Base-by-base conservation (phyloP, 768 basidiomycete genomes). In the Boletus patriciae region DNA sequence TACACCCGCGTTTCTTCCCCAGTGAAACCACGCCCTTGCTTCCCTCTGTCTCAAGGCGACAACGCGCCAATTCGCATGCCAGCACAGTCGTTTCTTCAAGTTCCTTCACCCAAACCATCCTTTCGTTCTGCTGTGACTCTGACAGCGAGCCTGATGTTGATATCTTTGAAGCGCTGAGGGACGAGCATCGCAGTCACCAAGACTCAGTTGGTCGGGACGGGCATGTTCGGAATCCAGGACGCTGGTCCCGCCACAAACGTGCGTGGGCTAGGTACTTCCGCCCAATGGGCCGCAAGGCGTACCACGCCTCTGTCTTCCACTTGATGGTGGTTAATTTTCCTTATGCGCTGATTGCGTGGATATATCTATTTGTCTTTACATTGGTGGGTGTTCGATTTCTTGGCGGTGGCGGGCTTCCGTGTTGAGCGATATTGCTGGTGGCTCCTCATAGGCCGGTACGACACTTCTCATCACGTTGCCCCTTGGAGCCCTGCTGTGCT, bases 311-410 rank as follows among this genome's bases (percentile, higher is more conserved):
- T 0, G 70, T 88, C 27, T 80, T 90, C 52, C 91, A 93, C 68
- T 77, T 93, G 21, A 66, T 84, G 41, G 74, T 88, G 25, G 46
- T 92, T 63, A 92, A 93, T 71, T 90, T 93, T 64, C 90, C 90
- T 0, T 92, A 82, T 63, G 88, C 88, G 16, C 71, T 92, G 56
- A 66, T 76, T n/a, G 86, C 88, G n/a, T 92, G 87, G 85, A 66
- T 90, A 11, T 92, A 83, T 66, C 75, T 89, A 16, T 90, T 92
- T 62, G 83, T 90, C 12, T 88, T 92, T 64, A 92, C 90, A 0
- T 73, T 93, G 71, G 90, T 91, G 63, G 62, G 86, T 77, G 40
- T n/a, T 48, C 36, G 19, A n/a, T 42, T 6, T 41, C 43, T 47
- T 23, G 53, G 53, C 53, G 40, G 37, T 50, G 36, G 25, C 40